Evolutionary conservation across 345 rosid species (phyloP).

Genomic region (Cardamine resedifolia): DNA sequence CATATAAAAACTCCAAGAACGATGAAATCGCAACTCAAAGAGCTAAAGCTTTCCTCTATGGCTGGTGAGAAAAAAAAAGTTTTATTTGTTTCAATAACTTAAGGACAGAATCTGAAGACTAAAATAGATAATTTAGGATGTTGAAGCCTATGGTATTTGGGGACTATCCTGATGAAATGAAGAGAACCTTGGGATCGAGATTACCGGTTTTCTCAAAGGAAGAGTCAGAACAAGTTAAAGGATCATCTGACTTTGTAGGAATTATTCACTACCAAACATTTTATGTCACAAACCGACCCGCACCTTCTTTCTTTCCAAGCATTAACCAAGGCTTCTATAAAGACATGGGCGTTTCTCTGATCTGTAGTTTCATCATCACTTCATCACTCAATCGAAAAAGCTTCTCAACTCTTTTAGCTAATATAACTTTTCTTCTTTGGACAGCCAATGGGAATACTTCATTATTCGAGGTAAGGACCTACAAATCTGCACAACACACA

Average conservation of each 20-base stretch:
- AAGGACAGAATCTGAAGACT: too few relatives aligned
- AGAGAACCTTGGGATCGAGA: conserved; percentile 57
- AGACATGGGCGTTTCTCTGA: conserved; percentile 38
- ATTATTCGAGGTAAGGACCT: conserved; percentile 22
- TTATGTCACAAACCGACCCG: conserved; percentile 37
- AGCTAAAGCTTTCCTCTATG: too few relatives aligned
- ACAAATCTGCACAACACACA: too few relatives aligned
- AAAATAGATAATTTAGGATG: too few relatives aligned
- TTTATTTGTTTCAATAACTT: too few relatives aligned
- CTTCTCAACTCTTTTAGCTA: background rate
- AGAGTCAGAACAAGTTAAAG: conserved; percentile 62
- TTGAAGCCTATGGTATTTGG: too few relatives aligned
- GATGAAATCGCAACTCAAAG: too few relatives aligned
- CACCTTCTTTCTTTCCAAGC: conserved; percentile 14
- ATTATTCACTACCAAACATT: conserved; percentile 43
- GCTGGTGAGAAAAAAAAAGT: too few relatives aligned
- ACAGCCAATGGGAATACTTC: conserved; percentile 34
- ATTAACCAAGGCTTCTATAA: conserved; percentile 33
- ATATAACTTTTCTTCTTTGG: conserved; percentile 19
- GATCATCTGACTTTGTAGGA: conserved; percentile 65
- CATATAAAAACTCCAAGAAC: conserved; percentile 46
- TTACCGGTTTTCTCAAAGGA: conserved; percentile 53
- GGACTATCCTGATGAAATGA: too few relatives aligned
- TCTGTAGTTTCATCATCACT: conserved; percentile 18
- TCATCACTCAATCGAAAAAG: background rate